phyloP scores from a whole-genome alignment of 1,139 yeast species.

The Kodamaea derodonti region DNA sequence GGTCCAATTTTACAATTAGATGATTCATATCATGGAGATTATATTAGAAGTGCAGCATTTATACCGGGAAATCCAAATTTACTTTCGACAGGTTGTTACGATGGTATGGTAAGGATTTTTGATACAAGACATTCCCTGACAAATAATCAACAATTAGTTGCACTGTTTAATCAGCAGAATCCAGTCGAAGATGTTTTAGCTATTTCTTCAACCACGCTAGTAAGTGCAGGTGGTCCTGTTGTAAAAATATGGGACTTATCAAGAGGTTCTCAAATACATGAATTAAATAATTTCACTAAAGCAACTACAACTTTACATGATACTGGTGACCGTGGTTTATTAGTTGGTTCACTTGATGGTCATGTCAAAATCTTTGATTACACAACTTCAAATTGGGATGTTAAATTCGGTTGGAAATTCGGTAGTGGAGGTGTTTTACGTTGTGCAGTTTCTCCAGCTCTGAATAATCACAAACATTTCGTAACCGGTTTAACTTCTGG shows the following conservation, averaged over 20 bases:
- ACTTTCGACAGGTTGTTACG: constrained; percentile 91
- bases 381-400: constrained; percentile 71
- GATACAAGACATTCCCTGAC: constrained; percentile 62
- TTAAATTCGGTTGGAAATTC: constrained; percentile 95
- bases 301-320: constrained; percentile 83
- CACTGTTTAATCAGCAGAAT: constrained; percentile 34
- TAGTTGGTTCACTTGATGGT: constrained; percentile 95
- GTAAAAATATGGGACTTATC: constrained; percentile 92
- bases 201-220: constrained; percentile 72
- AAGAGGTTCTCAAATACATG: constrained; percentile 61
- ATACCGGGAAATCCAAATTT: constrained; percentile 71
- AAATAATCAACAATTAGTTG: constrained; percentile 50
- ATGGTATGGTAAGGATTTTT: constrained; percentile 80
- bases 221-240: constrained; percentile 82
- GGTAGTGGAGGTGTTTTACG: constrained; percentile 83
- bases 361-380: constrained; percentile 94
- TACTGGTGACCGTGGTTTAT: constrained; percentile 66
- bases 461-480: constrained; percentile 63
- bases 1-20: constrained; percentile 65
- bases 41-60: constrained; percentile 78
- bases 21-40: constrained; percentile 73
- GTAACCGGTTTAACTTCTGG: constrained; percentile 96
- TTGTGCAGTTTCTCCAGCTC: constrained; percentile 84
- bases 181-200: constrained; percentile 91
- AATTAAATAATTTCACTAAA: constrained; percentile 80